A percentile compares a stretch with the other conserved stretches of the same genome.
Evolutionary conservation across 495 filamentous ascomycete genomes (phyloP).

Genomic region (Neurospora intermedia): DNA sequence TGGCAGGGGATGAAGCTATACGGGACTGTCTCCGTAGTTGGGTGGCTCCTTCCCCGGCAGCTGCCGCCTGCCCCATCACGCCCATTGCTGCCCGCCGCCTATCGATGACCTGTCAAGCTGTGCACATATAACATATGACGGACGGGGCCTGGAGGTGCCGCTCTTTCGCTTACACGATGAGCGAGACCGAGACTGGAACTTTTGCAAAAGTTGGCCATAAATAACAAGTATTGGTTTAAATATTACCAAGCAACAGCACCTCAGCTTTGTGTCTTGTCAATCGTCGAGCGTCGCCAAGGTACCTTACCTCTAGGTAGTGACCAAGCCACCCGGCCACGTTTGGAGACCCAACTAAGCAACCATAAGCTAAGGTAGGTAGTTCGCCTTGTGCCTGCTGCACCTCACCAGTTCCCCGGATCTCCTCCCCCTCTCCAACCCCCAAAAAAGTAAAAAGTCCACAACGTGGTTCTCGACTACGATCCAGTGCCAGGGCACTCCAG

Average conservation of each 20-base stretch:
- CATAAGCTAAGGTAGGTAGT: background rate
- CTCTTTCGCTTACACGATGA: background rate
- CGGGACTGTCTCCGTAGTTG: background rate
- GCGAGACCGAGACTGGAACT: background rate
- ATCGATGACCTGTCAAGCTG: background rate
- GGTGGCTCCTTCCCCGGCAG: background rate
- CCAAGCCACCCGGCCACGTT: background rate
- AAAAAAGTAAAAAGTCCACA: background rate
- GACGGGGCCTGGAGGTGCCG: background rate
- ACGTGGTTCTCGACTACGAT: background rate
- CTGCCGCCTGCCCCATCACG: background rate
- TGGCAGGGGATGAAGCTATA: background rate
- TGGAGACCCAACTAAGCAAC: background rate
- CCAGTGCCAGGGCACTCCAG: no score
- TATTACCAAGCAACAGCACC: background rate
- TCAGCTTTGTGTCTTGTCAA: background rate
- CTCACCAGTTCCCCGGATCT: background rate
- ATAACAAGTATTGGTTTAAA: background rate
- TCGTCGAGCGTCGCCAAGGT: background rate
- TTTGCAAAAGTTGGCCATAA: background rate
- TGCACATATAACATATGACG: background rate
- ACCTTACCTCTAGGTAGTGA: background rate
- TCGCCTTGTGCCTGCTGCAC: background rate
- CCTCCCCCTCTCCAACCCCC: background rate
- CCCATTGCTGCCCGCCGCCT: background rate